A percentile compares a stretch with the other conserved stretches of the same genome.
Evolutionary conservation across 2,329 filamentous ascomycete species (phyloP).

Genomic region (Xylariaceae sp.): DNA sequence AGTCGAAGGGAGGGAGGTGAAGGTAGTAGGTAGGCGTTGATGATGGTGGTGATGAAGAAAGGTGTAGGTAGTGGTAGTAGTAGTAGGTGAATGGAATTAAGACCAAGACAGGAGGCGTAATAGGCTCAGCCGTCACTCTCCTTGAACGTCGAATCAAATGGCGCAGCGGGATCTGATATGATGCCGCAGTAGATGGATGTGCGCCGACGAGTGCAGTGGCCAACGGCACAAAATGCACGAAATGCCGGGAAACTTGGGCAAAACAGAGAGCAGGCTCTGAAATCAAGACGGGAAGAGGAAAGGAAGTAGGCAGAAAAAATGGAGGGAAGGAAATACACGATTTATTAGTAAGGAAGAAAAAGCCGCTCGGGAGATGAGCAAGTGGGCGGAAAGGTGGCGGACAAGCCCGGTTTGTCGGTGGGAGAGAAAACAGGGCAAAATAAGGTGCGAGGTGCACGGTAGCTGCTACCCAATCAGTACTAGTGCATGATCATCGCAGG

Average conservation of each 20-base stretch:
- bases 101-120: conserved; percentile 20
- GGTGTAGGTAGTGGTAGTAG: neutral
- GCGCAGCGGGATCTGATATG: conserved; percentile 19
- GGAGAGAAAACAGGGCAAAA: conserved; percentile 12
- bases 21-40: neutral
- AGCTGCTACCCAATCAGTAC: neutral
- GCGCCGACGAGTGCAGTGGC: conserved; percentile 7
- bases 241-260: neutral
- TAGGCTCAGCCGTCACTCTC: conserved; percentile 25
- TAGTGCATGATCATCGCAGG: neutral
- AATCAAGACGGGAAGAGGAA: neutral
- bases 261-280: neutral
- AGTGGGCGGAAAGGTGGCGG: conserved; percentile 14
- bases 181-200: conserved; percentile 10
- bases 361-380: conserved; percentile 5
- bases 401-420: conserved; percentile 9
- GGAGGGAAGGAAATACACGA: conserved; percentile 3
- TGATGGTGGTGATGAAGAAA: neutral
- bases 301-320: neutral
- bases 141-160: conserved; percentile 26
- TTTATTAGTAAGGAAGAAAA: conserved; percentile 7
- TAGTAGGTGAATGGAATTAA: conserved; percentile 10
- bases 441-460: conserved; percentile 6
- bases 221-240: conserved; percentile 1
- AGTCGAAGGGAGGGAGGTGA: neutral